Percentiles rank a stretch among this genome's conserved stretches.
Conservation (phyloP, 805 yeast genomes). For the Dipodascus geniculatus region DNA sequence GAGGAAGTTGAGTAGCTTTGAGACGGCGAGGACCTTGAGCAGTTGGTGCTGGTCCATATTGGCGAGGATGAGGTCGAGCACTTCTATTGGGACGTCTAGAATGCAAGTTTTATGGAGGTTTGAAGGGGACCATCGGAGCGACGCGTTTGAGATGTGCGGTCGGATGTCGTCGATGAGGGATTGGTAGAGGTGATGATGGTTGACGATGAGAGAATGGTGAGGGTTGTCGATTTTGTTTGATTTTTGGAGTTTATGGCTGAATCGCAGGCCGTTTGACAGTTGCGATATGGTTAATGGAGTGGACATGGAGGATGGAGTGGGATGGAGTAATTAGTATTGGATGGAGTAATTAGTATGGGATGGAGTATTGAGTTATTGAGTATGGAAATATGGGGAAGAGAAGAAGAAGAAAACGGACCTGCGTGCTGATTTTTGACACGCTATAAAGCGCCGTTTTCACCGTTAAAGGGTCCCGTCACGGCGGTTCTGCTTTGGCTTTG, state of each 20-base stretch:
- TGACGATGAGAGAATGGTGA: conserved; percentile 3
- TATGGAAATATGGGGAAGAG: too few species aligned
- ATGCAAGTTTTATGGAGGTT: conserved; percentile 8
- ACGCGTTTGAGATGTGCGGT: neutral
- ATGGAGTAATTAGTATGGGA: too few species aligned
- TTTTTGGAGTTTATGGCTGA: conserved; percentile 5
- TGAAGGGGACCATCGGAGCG: neutral
- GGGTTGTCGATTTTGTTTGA: too few species aligned
- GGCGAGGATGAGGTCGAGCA: conserved; percentile 16
- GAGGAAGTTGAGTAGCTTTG: conserved; percentile 37
- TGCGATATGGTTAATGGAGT: conserved; percentile 7
- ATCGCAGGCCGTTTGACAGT: conserved; percentile 9
- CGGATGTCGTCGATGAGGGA: neutral
- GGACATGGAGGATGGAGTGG: neutral
- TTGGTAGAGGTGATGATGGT: neutral
- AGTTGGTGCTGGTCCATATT: conserved; percentile 30
- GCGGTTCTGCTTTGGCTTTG: too few species aligned
- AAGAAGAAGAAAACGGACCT: too few species aligned
- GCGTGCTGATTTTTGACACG: too few species aligned
- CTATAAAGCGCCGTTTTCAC: too few species aligned
- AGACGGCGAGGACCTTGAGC: conserved; percentile 38
- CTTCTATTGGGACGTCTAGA: conserved; percentile 18
- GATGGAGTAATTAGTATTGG: too few species aligned
- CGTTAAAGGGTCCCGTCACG: too few species aligned
- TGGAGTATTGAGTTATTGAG: too few species aligned